phyloP scores from a whole-genome alignment of 495 filamentous ascomycete genomes.

The Neurospora sp. region DNA sequence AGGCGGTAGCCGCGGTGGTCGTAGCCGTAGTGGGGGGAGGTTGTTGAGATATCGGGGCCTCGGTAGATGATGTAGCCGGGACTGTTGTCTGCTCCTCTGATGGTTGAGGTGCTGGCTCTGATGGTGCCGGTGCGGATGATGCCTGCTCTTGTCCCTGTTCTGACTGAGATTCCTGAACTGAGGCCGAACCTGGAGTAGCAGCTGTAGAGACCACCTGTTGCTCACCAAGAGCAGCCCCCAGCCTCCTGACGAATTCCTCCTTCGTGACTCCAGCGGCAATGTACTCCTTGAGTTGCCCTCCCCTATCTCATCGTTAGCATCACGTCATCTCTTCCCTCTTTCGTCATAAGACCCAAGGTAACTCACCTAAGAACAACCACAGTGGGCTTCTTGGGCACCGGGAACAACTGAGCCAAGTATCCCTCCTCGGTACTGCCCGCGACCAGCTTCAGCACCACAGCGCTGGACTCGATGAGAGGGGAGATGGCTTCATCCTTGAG shows the following conservation, averaged over 20 bases:
- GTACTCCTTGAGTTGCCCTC: slow-evolving; percentile 54
- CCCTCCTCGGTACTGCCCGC: slow-evolving; percentile 68
- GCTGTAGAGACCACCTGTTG: neutral
- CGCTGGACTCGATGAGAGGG: slow-evolving; percentile 41
- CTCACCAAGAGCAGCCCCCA: slow-evolving; percentile 28
- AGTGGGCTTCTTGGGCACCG: slow-evolving; percentile 59
- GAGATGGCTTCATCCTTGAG: slow-evolving; percentile 45
- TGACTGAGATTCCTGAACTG: neutral
- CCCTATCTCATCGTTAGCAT: slow-evolving; percentile 23
- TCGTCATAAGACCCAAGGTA: neutral
- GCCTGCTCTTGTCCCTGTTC: neutral
- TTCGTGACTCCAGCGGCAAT: slow-evolving; percentile 47
- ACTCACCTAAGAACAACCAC: slow-evolving; percentile 66
- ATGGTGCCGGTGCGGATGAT: neutral
- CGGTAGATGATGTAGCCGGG: neutral
- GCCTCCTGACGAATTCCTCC: slow-evolving; percentile 44
- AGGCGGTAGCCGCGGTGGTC: neutral
- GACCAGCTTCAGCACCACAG: slow-evolving; percentile 57
- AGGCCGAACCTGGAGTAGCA: neutral
- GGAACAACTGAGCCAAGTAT: slow-evolving; percentile 71
- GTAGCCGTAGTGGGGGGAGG: neutral
- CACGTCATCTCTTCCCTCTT: neutral
- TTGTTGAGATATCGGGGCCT: neutral
- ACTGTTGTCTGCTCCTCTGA: neutral
- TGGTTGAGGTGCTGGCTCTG: slow-evolving; percentile 1